Base-by-base conservation (phyloP, 768 basidiomycete genomes). In the Lactarius akahatsu region DNA sequence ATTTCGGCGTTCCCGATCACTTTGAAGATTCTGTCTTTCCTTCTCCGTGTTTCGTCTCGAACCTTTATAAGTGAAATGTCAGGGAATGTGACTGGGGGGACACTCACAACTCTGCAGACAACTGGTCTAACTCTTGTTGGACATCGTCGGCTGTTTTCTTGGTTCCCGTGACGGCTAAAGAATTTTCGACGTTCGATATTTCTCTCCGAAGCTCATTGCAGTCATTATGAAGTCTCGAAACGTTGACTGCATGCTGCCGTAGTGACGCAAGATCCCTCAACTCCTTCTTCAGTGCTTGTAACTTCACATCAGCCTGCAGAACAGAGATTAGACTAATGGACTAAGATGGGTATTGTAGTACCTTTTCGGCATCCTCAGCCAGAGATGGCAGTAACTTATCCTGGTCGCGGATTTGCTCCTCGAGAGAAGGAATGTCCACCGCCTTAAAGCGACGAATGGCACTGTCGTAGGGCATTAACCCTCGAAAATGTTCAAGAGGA, bases 61-160 rank as follows among this genome's bases (percentile, higher is more conserved):
- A 64, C 2, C 60, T 52, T 23, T 57, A 65, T 38, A 69, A 52
- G n/a, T 10, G 9, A 30, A 57, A 43, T 10, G 6, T 62, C n/a
- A 47, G 28, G 2, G 40, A 55, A 52, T 54, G 54, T 2, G 36
- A 56, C 32, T 28, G 54, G 62, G n/a, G n/a, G 9, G 61, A 55
- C 50, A 76, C 86, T 73, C 71, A 96, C 95, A 94, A 80, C 67
- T 89, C 81, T 18, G 77, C 78, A 1, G 82, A 80, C 28, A 96
- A 74, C 1, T 78, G 76, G 62, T 90, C 86, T 7, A 97, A 79
- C 72, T 97, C 89, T 30, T 71, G 77, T 74, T 98, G 91, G 18
- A 98, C 89, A 57, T 96, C 94, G 56, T 94, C 91, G 0, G 85
- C 84, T 1, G 95, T 94, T 76, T 87, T 92, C 16, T 85, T 83